phyloP scores from a whole-genome alignment of 2,329 filamentous ascomycete genomes.

The Penicillium nordicum region DNA sequence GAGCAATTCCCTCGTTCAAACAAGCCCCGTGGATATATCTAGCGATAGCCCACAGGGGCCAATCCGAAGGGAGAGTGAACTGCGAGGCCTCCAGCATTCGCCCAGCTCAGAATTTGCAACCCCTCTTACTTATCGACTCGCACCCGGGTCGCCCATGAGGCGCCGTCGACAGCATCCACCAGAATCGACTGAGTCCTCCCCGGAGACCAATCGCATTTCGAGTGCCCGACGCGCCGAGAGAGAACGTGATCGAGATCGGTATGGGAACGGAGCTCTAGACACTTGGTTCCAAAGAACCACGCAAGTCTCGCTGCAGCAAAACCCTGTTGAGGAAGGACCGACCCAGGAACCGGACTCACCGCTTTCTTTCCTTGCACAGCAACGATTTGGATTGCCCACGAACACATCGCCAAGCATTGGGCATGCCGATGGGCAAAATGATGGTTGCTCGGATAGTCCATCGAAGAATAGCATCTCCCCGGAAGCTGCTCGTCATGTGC shows the following conservation, averaged over 20 bases:
- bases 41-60: not conserved
- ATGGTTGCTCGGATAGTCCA: not conserved
- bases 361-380: conserved; percentile 17
- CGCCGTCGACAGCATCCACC: not conserved
- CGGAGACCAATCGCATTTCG: not conserved
- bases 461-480: not conserved
- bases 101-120: not conserved
- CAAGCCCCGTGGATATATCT: not conserved
- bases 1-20: not conserved
- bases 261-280: conserved; percentile 24
- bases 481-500: not conserved
- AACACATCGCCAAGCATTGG: too few relatives aligned
- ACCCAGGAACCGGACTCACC: conserved; percentile 3
- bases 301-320: conserved; percentile 8
- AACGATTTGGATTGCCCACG: conserved; percentile 9
- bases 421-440: not conserved
- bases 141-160: conserved; percentile 10
- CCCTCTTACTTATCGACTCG: not conserved
- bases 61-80: not conserved
- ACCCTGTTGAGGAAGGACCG: not conserved
- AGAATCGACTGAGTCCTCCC: not conserved
- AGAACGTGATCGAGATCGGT: conserved; percentile 17
- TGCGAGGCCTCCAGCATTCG: not conserved
- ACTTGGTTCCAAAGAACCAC: conserved; percentile 22
- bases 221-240: conserved; percentile 8